Conservation (phyloP, 2,329 filamentous ascomycete genomes). For the Tolypocladium paradoxum region DNA sequence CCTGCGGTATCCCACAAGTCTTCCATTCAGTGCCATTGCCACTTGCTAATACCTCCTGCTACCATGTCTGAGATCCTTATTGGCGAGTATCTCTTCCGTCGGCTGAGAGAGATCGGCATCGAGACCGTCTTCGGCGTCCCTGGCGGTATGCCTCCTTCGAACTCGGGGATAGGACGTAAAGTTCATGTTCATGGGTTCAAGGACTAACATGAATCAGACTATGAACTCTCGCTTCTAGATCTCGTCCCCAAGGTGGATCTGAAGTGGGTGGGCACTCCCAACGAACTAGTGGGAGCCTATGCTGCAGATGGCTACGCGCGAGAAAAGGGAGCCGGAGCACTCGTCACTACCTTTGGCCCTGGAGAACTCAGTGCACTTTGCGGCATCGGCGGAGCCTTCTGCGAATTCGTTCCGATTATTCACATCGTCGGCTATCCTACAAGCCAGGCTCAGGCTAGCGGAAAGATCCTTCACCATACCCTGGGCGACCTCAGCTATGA, state of each 20-base stretch:
- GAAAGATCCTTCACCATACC: neutral
- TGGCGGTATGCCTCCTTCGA: constrained; percentile 13
- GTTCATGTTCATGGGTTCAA: neutral
- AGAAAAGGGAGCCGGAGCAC: constrained; percentile 35
- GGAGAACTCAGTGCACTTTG: constrained; percentile 28
- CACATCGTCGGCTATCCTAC: neutral
- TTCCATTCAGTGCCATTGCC: neutral
- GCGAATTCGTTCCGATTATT: neutral
- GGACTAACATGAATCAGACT: constrained; percentile 10
- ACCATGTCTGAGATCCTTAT: neutral
- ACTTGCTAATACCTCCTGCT: neutral
- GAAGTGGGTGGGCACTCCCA: constrained; percentile 40
- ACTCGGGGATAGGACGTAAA: neutral
- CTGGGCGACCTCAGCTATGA: neutral
- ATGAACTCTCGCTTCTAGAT: constrained; percentile 26
- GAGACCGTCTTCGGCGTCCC: constrained; percentile 42
- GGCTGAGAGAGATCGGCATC: constrained; percentile 48
- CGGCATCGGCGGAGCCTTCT: neutral
- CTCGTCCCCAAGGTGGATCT: constrained; percentile 24
- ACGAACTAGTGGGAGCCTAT: constrained; percentile 48
- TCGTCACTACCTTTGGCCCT: constrained; percentile 51
- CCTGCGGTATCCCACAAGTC: neutral
- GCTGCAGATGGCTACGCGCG: constrained; percentile 48
- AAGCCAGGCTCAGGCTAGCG: neutral
- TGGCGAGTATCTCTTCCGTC: constrained; percentile 43